Conservation (phyloP, 352 stramenopile species). For the Pythium guiyangense region DNA sequence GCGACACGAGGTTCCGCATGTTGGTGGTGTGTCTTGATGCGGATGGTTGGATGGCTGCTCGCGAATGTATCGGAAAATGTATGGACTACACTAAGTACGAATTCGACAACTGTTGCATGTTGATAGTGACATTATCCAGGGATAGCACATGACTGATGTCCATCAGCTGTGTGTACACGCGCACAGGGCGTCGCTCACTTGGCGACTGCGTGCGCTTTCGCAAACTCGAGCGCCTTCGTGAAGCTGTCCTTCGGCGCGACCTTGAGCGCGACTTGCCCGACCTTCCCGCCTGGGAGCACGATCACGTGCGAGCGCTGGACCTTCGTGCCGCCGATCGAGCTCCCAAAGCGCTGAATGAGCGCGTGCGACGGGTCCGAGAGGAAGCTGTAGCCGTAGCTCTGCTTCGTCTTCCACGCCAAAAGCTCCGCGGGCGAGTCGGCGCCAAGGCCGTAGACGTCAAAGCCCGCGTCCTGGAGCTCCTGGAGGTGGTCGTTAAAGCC, state of each 20-base stretch:
- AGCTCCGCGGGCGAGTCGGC: constrained; percentile 64
- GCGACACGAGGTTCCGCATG: constrained; percentile 60
- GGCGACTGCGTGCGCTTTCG: constrained; percentile 11
- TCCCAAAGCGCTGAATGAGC: constrained; percentile 78
- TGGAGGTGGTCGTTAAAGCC: constrained; percentile 83
- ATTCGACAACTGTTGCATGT: not conserved
- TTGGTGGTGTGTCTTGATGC: not conserved
- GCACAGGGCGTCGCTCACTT: constrained; percentile 2
- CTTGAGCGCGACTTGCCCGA: constrained; percentile 69
- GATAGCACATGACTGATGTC: not conserved
- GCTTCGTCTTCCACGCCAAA: constrained; percentile 72
- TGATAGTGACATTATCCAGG: not conserved
- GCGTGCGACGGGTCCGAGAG: constrained; percentile 77
- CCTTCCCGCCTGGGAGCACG: constrained; percentile 61
- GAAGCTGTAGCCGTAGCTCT: constrained; percentile 77
- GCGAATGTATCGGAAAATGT: not conserved
- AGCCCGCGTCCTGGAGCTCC: constrained; percentile 67
- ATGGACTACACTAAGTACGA: not conserved
- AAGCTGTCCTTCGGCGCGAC: constrained; percentile 80
- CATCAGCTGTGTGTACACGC: not conserved
- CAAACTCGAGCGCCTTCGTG: constrained; percentile 71
- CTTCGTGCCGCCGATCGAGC: constrained; percentile 51
- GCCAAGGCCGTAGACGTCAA: constrained; percentile 79
- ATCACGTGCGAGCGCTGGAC: constrained; percentile 85
- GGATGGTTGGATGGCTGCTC: constrained; percentile 8